A percentile compares a stretch with the other conserved stretches of the same genome.
Conservation (phyloP, 257 asterid species). For the Solanum corneliomulleri region DNA sequence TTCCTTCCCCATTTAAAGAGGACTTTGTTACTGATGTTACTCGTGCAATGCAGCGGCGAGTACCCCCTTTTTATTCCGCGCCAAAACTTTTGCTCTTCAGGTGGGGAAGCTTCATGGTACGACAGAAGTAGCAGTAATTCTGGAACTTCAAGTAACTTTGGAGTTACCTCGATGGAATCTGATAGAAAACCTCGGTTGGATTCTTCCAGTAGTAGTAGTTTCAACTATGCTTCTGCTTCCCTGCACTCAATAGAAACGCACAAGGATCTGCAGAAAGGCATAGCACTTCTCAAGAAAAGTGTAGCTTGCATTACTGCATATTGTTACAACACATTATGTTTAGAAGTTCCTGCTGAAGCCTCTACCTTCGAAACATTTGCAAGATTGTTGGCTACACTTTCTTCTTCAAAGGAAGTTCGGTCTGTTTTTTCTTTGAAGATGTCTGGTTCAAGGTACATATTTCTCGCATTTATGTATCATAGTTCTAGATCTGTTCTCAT, state of each 20-base stretch:
- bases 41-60: conserved; percentile 48
- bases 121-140: conserved; percentile 91
- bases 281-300: conserved; percentile 94
- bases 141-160: conserved; percentile 84
- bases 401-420: conserved; percentile 93
- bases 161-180: conserved; percentile 87
- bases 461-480: not conserved
- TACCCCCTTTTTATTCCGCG: conserved; percentile 94
- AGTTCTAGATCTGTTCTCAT: not conserved
- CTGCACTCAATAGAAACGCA: conserved; percentile 77
- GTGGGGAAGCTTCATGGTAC: conserved; percentile 91
- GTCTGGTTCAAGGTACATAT: conserved; percentile 58
- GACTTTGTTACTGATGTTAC: not conserved
- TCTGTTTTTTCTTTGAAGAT: conserved; percentile 59
- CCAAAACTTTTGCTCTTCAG: conserved; percentile 65
- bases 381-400: conserved; percentile 64
- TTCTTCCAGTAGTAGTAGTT: conserved; percentile 59
- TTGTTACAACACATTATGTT: conserved; percentile 57
- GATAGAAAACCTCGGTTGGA: conserved; percentile 76
- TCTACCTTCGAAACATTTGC: conserved; percentile 94
- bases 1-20: not conserved
- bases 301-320: conserved; percentile 90
- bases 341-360: conserved; percentile 78
- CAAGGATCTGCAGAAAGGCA: conserved; percentile 98
- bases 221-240: conserved; percentile 70